These are phyloP conservation scores for Rhododendron ovatum DNA, from an alignment of 148 eudicot genomes.

Conservation along the genomic window DNA sequence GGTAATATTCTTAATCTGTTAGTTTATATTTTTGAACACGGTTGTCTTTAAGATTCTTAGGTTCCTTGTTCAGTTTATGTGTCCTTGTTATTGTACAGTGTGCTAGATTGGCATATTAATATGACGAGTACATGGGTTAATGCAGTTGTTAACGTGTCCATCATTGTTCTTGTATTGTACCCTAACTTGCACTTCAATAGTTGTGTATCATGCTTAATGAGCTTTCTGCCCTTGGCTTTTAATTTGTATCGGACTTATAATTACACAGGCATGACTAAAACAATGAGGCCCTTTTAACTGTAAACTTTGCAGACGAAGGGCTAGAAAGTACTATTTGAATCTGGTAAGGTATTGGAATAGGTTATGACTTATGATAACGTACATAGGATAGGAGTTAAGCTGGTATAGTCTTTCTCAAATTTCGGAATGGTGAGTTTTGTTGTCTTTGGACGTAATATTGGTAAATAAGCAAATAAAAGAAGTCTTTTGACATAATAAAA, in stretches of 20 bases:
- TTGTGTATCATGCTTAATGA: neutral
- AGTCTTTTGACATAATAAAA: neutral
- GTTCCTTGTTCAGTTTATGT: neutral
- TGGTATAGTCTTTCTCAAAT: neutral
- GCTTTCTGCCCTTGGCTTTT: neutral
- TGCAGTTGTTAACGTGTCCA: neutral
- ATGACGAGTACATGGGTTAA: neutral
- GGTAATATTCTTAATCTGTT: slow-evolving; percentile 33
- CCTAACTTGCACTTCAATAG: neutral
- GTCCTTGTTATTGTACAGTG: neutral
- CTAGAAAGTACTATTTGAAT: neutral
- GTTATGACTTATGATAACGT: neutral
- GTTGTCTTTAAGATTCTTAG: neutral
- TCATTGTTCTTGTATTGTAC: neutral
- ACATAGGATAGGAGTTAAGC: neutral
- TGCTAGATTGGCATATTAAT: neutral
- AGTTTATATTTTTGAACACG: neutral
- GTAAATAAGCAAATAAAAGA: too few species aligned
- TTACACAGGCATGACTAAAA: neutral
- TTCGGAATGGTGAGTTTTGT: neutral
- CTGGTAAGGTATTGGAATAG: neutral
- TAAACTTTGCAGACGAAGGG: neutral
- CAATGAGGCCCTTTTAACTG: neutral
- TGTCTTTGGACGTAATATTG: neutral
- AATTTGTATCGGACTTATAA: neutral